Base-by-base conservation (phyloP, 345 rosid genomes). In the Microthlaspi erraticum region DNA sequence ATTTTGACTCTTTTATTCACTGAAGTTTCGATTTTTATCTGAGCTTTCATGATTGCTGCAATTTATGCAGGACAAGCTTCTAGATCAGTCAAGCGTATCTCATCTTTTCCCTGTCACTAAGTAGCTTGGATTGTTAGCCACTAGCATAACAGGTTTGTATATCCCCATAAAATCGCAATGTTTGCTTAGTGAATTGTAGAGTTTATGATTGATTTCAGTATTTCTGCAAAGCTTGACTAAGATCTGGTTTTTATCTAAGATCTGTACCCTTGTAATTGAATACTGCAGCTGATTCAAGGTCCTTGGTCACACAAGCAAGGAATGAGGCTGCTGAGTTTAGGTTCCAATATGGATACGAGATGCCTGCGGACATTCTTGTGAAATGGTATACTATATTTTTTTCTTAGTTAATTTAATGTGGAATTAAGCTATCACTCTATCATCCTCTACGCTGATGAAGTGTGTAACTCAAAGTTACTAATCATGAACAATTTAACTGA, bases 241-340 rank as follows among this genome's bases (percentile, higher is more conserved):
- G 6, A 17, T 10, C 43, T 10, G 0, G 20, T 61, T 20, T 14
- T 56, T 64, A 7, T 41, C 61, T 60, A 12, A 41, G 10, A 32
- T 38, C 1, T 57, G 34, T 32, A 37, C 14, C 16, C 10, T 23
- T 34, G 29, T 3, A 60, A 4, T 72, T 57, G 67, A 29, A 59
- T 20, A 1, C 75, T 75, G 2, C 85, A 91, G 99, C 99, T 81
- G 99, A 92, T 95, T 88, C 99, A 11, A 92, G 98, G 87, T 88
- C 98, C 13, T 87, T 95, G 78, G 98, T 95, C 33, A 90, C 86
- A 72, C 99, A 95, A 81, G 99, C 99, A 39, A 84, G 99, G 73
- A 92, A 95, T 85, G 94, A 95, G 75, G 99, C 99, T 3, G 98
- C 99, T 60, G 99, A 95, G 80, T 95, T 92, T 79, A 90, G 97